Base-by-base conservation (phyloP, 345 rosid genomes). In the Luvunga scandens region DNA sequence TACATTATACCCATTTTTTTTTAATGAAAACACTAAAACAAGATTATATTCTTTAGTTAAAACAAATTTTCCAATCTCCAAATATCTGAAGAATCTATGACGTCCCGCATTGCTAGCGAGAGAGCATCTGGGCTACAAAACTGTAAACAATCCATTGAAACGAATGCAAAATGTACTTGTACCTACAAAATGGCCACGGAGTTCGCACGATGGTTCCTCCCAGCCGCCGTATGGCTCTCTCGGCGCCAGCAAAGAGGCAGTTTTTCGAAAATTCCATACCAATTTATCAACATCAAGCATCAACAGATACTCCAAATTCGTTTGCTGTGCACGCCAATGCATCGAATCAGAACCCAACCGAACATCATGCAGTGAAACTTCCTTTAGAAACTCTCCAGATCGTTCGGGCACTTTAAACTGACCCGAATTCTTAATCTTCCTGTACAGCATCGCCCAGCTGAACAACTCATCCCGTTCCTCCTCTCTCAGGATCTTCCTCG, bases 101-200 rank as follows among this genome's bases (percentile, higher is more conserved):
- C 57, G 5, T 53, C 57, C 2, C 57, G 18, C 57, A 18, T 53
- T 7, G 7, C 22, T 53, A 16, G 57, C 57, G 7, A 4, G 57
- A 53, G 57, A 0, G 50, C 50, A 3, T 0, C 50, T 12, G 50
- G 50, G 50, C 50, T 45, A 45, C 50, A 13, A 42, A 45, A 45
- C 4, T 12, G 18, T 45, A 10, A 12, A 45, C 18, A 45, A 4
- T 45, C 50, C 50, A 45, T 45, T 45, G 50, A 45, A 45, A 13
- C 13, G 50, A 45, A 13, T 13, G 50, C 50, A 45, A 45, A 45
- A 45, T 13, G 18, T 14, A 45, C 12, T 13, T 45, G 30, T 75
- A 76, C 92, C 92, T 9, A 87, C 92, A 69, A 89, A 89, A 81
- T 87, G 92, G 7, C 92, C 92, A 1, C 92, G 85, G 61, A 89